These are phyloP conservation scores for Albophoma yamanashiensis DNA, from an alignment of 2,329 filamentous ascomycete species.

Conservation along the genomic window DNA sequence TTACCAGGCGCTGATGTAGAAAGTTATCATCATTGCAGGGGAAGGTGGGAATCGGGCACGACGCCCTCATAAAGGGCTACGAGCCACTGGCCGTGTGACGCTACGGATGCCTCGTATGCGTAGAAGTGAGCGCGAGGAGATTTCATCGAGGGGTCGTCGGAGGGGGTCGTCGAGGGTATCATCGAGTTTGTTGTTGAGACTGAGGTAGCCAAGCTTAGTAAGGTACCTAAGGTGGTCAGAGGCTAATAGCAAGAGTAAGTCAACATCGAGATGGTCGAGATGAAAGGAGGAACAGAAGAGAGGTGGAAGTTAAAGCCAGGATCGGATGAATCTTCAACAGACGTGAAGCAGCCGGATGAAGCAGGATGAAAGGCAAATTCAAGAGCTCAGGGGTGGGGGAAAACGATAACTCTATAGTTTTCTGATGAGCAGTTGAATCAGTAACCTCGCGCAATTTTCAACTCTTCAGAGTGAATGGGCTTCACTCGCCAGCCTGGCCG, in stretches of 20 bases:
- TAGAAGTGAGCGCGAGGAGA: slow-evolving; percentile 13
- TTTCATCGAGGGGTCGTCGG: no score
- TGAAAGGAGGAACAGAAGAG: neutral
- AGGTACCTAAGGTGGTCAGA: no score
- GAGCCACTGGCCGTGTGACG: neutral
- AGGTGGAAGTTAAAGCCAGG: neutral
- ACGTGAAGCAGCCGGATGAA: neutral
- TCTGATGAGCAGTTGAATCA: neutral
- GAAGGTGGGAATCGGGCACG: neutral
- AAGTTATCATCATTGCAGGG: neutral
- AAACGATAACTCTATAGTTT: neutral
- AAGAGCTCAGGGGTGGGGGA: neutral
- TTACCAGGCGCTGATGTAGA: neutral
- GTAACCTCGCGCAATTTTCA: neutral
- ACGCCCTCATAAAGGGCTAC: neutral
- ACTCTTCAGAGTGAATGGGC: neutral
- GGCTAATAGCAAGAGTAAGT: neutral
- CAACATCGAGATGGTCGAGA: neutral
- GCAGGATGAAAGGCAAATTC: neutral
- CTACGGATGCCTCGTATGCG: neutral
- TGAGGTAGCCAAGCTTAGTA: no score
- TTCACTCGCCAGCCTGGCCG: neutral
- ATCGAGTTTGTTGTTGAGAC: neutral
- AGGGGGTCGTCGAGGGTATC: neutral
- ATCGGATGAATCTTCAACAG: neutral